Conservation (phyloP, 2,329 filamentous ascomycete genomes). For the Epichloe baconii region DNA sequence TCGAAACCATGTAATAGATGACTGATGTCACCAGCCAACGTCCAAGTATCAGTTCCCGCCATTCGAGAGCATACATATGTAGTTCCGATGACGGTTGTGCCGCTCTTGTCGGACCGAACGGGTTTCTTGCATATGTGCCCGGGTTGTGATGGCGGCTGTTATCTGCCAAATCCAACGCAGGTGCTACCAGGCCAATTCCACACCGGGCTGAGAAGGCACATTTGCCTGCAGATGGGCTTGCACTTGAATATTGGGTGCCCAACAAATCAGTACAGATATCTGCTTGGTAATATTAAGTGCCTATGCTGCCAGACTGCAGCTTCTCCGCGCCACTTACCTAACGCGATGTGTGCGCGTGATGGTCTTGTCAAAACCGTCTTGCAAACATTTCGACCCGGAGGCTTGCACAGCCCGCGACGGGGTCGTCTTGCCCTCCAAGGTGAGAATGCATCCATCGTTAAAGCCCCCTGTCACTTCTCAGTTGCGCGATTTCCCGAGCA, state of each 20-base stretch:
- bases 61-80: neutral
- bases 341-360: neutral
- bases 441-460: neutral
- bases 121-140: neutral
- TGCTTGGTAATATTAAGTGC: neutral
- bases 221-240: neutral
- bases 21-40: neutral
- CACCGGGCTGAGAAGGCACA: neutral
- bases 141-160: neutral
- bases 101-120: conserved; percentile 1
- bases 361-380: neutral
- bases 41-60: neutral
- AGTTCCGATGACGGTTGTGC: neutral
- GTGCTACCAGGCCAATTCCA: neutral
- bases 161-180: neutral
- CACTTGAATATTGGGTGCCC: neutral
- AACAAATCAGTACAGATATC: neutral
- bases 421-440: neutral
- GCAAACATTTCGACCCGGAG: neutral
- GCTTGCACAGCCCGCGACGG: neutral
- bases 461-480: neutral
- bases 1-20: neutral
- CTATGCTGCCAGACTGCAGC: neutral
- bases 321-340: neutral
- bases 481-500: neutral